phyloP scores from a whole-genome alignment of 768 basidiomycete species.

The Leccinum disarticulatum region DNA sequence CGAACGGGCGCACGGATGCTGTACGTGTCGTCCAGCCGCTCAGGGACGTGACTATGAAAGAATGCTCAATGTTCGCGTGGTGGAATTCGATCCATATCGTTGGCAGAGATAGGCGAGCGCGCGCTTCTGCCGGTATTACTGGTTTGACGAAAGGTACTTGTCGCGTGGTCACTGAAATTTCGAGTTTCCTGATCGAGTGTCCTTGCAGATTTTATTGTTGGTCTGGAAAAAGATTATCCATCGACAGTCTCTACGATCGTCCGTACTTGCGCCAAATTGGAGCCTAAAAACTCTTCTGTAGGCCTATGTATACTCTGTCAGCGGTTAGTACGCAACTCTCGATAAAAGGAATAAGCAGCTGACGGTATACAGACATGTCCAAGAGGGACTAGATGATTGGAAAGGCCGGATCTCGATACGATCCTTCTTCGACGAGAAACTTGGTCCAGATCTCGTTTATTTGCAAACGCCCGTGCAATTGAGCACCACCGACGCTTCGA shows the following conservation, averaged over 20 bases:
- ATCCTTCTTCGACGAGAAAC: constrained; percentile 33
- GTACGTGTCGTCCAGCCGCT: constrained; percentile 67
- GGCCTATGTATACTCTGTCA: constrained; percentile 62
- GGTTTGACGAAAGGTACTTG: constrained; percentile 64
- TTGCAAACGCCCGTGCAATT: constrained; percentile 1
- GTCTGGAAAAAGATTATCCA: constrained; percentile 79
- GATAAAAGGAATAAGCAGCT: neutral
- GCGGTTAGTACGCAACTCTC: constrained; percentile 41
- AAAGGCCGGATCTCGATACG: constrained; percentile 73
- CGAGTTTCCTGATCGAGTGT: neutral
- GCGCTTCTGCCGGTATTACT: constrained; percentile 58
- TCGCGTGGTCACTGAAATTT: neutral
- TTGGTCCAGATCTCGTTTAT: constrained; percentile 17
- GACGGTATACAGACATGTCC: constrained; percentile 50
- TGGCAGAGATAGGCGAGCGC: constrained; percentile 45
- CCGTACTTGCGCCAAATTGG: constrained; percentile 75
- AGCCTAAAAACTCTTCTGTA: constrained; percentile 56
- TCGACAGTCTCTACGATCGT: constrained; percentile 85
- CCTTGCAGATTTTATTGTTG: constrained; percentile 69
- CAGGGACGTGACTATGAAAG: constrained; percentile 73
- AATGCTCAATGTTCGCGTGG: constrained; percentile 76
- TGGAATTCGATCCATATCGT: constrained; percentile 60
- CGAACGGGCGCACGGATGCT: neutral
- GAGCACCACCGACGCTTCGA: neutral
- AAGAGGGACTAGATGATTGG: constrained; percentile 68